Evolutionary conservation across 306 rosid genomes (phyloP), one percentile per base, ranked within the genome.

Genomic region (Sphenostylis stenocarpa): DNA sequence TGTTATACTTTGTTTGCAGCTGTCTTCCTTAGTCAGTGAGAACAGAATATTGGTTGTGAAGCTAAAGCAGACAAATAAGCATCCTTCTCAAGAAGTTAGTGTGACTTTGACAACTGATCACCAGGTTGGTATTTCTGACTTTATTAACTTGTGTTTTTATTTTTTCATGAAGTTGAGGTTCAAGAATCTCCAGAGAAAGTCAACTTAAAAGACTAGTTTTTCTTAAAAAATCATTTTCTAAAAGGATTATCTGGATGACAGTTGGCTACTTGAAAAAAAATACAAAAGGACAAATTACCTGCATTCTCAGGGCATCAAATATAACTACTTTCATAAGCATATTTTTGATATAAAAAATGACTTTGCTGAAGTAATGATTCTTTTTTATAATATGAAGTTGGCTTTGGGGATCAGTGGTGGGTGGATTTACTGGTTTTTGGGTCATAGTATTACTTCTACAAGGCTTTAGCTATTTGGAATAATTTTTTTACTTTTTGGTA

Each of bases 1-100:
- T 52, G 68, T 85, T 81, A 23, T 82, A 68, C 80, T 74, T 78
- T 72, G 36, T 78, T 36, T 77, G 87, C 93, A 95, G 99, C 70
- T 95, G 68, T 89, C 90, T 65, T 80, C 85, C 33, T 88, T 95
- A 64, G 83, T 88, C 62, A 79, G 75, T 83, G 93, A 95, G 89
- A 95, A 95, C 85, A 77, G 84, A 81, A 48, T 80, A 75, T 86
- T 92, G 89, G 68, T 69, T 17, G 73, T 70, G 68, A 91, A 92
- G 91, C 86, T 95, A 68, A 88, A 82, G 85, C 91, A 89, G 76
- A 66, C 77, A 44, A 64, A 77, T 71, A 86, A 67, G 61, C 70
- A 67, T 70, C 73, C 77, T 64, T 72, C 81, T 84, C 87, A 60
- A 81, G 92, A 82, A 83, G 87, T 70, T 53, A 47, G 70, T 16